Evolutionary conservation across 495 filamentous ascomycete species (phyloP), one percentile per base, ranked within the genome.

Genomic region (Lophium mytilinum): DNA sequence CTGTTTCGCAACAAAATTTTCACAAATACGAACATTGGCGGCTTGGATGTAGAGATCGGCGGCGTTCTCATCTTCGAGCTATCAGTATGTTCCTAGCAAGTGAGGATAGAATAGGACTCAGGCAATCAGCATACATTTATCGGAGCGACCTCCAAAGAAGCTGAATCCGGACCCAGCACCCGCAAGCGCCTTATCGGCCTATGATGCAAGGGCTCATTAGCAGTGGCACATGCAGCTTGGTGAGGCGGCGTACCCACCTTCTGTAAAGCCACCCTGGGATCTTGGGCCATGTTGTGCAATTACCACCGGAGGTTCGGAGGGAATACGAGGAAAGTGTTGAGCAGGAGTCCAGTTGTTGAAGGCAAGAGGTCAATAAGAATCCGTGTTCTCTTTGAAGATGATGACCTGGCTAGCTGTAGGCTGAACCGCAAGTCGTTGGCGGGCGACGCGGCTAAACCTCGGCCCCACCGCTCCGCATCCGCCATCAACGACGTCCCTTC

Each of bases 41-140:
- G 89, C 89, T 63, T 90, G 81, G 43, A 79, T 78, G 65, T 87
- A 95, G 47, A 91, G 74, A 61, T 93, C 86, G 52, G 87, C 86
- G 9, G 89, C 90, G 74, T 80, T 80, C 71, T 91, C 86, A 59
- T 83, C 63, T 66, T 30, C 24, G 24, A 6, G 6, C 24, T 30
- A 30, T 30, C 24, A 30, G 24, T 30, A 3, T 30, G 24, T 30
- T 30, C 24, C 24, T 30, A 30, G 24, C 24, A 30, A 30, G 24
- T 30, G 24, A 30, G 24, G 24, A 30, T 30, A 30, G 24, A 30
- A 30, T 2, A 30, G 24, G 24, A 30, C 6, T 30, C 24, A 30
- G 24, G 3, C 24, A 30, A 30, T 6, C 24, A 30, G 1, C 55
- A 18, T 54, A 60, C 62, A 89, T 69, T 96, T 95, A 60, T 95